A percentile compares a stretch with the other conserved stretches of the same genome.
phyloP scores from a whole-genome alignment of 257 asterid genomes.

The Solanum sitiens region DNA sequence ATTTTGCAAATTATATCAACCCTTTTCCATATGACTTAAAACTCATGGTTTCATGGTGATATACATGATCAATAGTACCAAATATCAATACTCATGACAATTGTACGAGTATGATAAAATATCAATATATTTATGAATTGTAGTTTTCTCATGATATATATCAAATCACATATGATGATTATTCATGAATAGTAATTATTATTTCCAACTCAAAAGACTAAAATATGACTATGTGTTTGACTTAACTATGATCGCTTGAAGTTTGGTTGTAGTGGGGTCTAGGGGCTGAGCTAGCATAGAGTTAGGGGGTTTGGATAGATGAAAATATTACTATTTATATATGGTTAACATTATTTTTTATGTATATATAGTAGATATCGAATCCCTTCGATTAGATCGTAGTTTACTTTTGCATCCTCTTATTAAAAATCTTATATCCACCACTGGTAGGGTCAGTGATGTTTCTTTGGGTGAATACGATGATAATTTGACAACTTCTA shows the following conservation, averaged over 20 bases:
- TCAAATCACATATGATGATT: not conserved
- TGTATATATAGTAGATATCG: no score
- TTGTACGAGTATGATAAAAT: not conserved
- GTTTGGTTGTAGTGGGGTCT: no score
- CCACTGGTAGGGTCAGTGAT: no score
- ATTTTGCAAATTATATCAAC: not conserved
- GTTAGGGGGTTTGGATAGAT: no score
- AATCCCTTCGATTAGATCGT: no score
- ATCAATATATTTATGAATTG: not conserved
- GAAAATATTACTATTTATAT: no score
- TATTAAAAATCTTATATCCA: no score
- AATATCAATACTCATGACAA: not conserved
- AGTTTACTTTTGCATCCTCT: no score
- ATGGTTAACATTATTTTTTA: no score
- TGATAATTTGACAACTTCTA: no score
- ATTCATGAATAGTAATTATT: not conserved
- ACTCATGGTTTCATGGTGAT: not conserved
- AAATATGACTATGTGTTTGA: not conserved
- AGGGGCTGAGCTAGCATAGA: no score
- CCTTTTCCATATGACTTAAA: not conserved
- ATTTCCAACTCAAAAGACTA: not conserved
- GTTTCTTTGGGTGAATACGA: no score
- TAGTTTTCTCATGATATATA: not conserved
- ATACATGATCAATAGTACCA: not conserved
- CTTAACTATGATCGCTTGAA: not conserved